phyloP scores from a whole-genome alignment of 2,329 filamentous ascomycete genomes.

The Davidsoniella virescens region DNA sequence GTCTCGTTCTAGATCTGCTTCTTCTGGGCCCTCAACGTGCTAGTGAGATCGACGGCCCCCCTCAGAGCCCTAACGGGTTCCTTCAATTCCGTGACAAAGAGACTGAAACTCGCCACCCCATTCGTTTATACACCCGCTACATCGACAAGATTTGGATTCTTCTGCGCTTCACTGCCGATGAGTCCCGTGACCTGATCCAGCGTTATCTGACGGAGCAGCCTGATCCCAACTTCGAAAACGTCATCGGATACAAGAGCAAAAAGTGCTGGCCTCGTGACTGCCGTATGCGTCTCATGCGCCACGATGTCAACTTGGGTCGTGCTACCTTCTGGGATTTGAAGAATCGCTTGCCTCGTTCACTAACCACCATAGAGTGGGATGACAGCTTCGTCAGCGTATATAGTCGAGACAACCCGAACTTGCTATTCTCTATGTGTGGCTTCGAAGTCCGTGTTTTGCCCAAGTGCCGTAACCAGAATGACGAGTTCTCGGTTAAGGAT shows the following conservation, averaged over 20 bases:
- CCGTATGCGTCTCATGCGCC: constrained; percentile 93
- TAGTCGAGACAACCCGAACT: constrained; percentile 91
- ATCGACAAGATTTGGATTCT: constrained; percentile 99
- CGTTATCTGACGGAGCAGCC: constrained; percentile 96
- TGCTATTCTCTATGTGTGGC: constrained; percentile 94
- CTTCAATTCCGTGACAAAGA: constrained; percentile 88
- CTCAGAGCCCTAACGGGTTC: constrained; percentile 91
- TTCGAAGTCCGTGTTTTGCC: constrained; percentile 95
- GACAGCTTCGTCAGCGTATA: constrained; percentile 98
- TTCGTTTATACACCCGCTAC: constrained; percentile 92
- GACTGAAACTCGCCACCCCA: constrained; percentile 84
- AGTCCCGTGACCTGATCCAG: constrained; percentile 90
- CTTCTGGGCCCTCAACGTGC: constrained; percentile 85
- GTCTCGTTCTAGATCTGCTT: constrained; percentile 82
- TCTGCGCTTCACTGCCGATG: constrained; percentile 81
- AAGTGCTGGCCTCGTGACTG: constrained; percentile 98
- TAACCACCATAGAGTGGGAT: constrained; percentile 98
- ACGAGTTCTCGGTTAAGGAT: constrained; percentile 94
- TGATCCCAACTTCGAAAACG: constrained; percentile 97
- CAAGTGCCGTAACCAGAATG: constrained; percentile 86
- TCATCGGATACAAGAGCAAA: constrained; percentile 98
- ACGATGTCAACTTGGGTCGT: constrained; percentile 92
- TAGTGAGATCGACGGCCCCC: constrained; percentile 93
- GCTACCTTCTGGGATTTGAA: constrained; percentile 99
- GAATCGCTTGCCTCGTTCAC: constrained; percentile 82